These are phyloP conservation scores for Fraxinus paxiana DNA, from an alignment of 305 asterid species.

Conservation along the genomic window DNA sequence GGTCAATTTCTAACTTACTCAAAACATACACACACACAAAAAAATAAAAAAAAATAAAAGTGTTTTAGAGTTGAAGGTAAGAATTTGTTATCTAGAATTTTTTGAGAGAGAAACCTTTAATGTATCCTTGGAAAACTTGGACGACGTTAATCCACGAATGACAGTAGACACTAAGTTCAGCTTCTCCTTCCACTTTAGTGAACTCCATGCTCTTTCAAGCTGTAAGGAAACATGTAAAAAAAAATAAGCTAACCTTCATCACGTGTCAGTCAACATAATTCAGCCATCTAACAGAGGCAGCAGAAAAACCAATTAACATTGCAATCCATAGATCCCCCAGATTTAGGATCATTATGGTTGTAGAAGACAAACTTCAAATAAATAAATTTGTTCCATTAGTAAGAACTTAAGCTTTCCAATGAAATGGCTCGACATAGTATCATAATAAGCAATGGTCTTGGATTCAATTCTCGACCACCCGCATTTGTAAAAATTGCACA, in stretches of 20 bases:
- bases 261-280: slow-evolving; percentile 1
- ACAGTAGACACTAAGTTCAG: slow-evolving; percentile 52
- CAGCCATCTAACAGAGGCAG: slow-evolving; percentile 2
- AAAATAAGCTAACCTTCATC: neutral
- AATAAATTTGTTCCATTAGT: neutral
- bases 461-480: neutral
- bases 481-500: neutral
- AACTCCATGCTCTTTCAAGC: slow-evolving; percentile 91
- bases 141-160: slow-evolving; percentile 56
- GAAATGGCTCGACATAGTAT: neutral
- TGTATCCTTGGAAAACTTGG: slow-evolving; percentile 42
- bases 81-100: neutral
- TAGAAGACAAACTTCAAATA: neutral
- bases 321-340: neutral
- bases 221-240: slow-evolving; percentile 27
- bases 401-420: neutral
- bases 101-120: slow-evolving; percentile 37
- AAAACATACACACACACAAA: neutral
- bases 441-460: neutral
- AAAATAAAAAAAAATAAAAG: neutral
- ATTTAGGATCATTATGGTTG: neutral
- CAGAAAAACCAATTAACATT: slow-evolving; percentile 7
- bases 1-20: neutral
- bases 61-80: neutral
- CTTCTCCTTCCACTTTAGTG: slow-evolving; percentile 74